A percentile compares a stretch with the other conserved stretches of the same genome.
phyloP scores from a whole-genome alignment of 1,139 yeast species.

The Nakaseomyces nivariensis region DNA sequence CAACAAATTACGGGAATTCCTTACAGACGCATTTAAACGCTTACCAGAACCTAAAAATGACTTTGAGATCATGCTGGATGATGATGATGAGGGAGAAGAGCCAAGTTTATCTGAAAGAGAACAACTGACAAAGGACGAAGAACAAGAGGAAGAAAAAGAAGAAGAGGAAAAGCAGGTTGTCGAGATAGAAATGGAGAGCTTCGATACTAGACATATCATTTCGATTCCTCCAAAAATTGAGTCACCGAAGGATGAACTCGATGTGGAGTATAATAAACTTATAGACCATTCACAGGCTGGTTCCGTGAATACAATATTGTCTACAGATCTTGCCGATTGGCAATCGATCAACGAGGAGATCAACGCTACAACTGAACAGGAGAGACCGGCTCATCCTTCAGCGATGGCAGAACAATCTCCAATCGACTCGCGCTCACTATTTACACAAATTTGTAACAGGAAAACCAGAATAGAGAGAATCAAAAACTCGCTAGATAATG shows the following conservation, averaged over 20 bases:
- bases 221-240: neutral
- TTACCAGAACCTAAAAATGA: constrained; percentile 52
- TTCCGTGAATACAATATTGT: neutral
- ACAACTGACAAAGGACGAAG: constrained; percentile 6
- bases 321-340: neutral
- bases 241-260: neutral
- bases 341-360: neutral
- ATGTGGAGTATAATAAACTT: neutral
- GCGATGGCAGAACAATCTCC: neutral
- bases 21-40: constrained; percentile 29
- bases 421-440: neutral
- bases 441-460: neutral
- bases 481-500: neutral
- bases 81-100: constrained; percentile 16
- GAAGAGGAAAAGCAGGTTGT: constrained; percentile 8
- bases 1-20: constrained; percentile 2
- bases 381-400: neutral
- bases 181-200: neutral
- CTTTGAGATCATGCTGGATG: constrained; percentile 38
- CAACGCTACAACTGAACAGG: neutral
- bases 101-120: constrained; percentile 9
- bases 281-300: neutral
- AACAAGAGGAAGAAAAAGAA: constrained; percentile 5
- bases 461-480: neutral
- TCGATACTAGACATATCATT: neutral